Conservation (phyloP, 2,329 filamentous ascomycete species). For the Pseudocercospora macadamiae region DNA sequence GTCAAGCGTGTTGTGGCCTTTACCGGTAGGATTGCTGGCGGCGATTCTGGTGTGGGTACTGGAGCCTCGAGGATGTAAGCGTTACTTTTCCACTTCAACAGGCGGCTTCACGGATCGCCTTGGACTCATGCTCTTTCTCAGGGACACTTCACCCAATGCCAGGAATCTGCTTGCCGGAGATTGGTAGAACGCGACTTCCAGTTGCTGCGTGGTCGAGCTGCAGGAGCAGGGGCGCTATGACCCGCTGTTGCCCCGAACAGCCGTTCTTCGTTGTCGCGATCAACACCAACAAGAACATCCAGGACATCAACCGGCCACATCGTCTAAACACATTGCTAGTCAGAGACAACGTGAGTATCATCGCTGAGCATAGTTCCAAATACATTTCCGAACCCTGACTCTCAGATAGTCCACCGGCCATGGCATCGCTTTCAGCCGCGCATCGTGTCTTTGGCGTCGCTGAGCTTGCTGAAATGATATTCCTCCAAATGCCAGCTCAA, state of each 20-base stretch:
- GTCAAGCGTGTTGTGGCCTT: constrained; percentile 56
- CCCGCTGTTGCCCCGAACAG: no score
- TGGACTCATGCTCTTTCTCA: background rate
- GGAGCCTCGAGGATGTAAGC: constrained; percentile 10
- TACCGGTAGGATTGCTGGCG: constrained; percentile 38
- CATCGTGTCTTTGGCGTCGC: constrained; percentile 9
- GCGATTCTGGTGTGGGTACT: background rate
- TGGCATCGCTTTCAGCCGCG: background rate
- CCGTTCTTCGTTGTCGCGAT: no score
- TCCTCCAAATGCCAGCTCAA: constrained; percentile 11
- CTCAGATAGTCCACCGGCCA: no score
- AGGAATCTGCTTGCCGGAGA: background rate
- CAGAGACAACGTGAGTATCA: background rate
- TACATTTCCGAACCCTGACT: no score
- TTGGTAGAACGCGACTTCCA: background rate
- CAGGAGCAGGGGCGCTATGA: no score
- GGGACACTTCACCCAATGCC: background rate
- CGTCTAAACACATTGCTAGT: no score
- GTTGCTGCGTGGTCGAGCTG: no score
- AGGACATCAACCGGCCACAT: no score
- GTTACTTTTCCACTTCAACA: background rate
- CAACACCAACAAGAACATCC: no score
- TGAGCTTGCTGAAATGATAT: constrained; percentile 14
- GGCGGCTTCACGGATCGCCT: background rate
- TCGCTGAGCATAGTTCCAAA: no score